Evolutionary conservation across 148 eudicot species (phyloP), one percentile per base, ranked within the genome.

Genomic region (Spergularia bocconei): DNA sequence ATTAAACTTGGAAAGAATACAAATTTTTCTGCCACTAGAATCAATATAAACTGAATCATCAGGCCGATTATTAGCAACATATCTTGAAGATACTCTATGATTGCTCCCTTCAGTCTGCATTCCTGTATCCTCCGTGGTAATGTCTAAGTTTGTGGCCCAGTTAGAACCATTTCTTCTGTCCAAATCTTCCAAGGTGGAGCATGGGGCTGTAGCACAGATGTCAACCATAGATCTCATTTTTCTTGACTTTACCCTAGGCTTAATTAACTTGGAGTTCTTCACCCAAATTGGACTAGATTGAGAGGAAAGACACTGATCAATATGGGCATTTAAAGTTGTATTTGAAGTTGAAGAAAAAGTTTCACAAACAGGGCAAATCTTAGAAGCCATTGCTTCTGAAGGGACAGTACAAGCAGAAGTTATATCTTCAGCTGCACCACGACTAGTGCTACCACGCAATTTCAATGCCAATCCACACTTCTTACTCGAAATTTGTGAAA

Each of bases 311-410:
- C 98, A 94, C 76, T 91, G 97, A 87, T 94, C 98, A 59, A 94
- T 94, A 76, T 94, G 98, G 65, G 97, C 97, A 85, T 94, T 94
- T 83, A 94, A 88, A n/a, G 93, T 94, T 23, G 98, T 93, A 81
- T 93, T 93, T 9, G 98, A 93, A 63, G 95, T 80, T 33, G 97
- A 93, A 29, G 97, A 82, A 64, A 91, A 93, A 14, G 41, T 87
- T 79, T 87, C 89, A 85, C 98, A 93, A 65, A 93, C 94, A 38
- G 98, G 98, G 75, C 98, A 93, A 55, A 88, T 79, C 72, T 94
- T 90, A 15, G 91, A 86, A 62, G 90, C 78, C 87, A 87, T 87
- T 63, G 83, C 62, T 77, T 87, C 91, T 12, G 86, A 71, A 44
- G 84, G 78, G 20, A 55, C 76, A 54, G 75, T 79, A 74, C 68